Conservation (phyloP, 768 basidiomycete species). For the Lentinula aciculospora region DNA sequence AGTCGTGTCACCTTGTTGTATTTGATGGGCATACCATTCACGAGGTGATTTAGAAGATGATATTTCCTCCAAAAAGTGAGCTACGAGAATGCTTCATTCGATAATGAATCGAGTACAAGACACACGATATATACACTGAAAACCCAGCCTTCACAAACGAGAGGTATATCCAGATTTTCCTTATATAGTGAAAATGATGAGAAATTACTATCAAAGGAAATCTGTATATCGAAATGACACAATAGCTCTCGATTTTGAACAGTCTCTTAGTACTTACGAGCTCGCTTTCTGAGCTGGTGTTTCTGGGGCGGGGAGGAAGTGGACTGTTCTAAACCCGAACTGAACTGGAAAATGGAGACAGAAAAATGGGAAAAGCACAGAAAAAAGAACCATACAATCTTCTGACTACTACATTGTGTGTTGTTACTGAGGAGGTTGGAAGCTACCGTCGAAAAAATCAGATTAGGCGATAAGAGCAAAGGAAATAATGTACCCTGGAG, state of each 20-base stretch:
- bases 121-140: not conserved
- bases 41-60: too few relatives aligned
- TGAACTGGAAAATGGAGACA: too few relatives aligned
- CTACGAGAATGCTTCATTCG: not conserved
- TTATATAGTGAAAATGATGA: too few relatives aligned
- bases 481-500: slow-evolving; percentile 62
- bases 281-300: not conserved
- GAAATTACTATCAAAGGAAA: too few relatives aligned
- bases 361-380: not conserved
- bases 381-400: not conserved
- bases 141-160: too few relatives aligned
- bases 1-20: too few relatives aligned
- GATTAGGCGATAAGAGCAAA: not conserved
- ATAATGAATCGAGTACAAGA: not conserved
- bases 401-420: not conserved
- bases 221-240: too few relatives aligned
- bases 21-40: too few relatives aligned
- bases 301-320: not conserved
- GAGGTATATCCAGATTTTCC: too few relatives aligned
- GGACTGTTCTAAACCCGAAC: not conserved
- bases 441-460: slow-evolving; percentile 25
- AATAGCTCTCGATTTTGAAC: not conserved
- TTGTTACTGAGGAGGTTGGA: slow-evolving; percentile 45
- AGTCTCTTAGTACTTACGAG: not conserved
- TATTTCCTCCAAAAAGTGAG: not conserved